Evolutionary conservation across 345 rosid genomes (phyloP), one percentile per base, ranked within the genome.

Genomic region (Eucalyptus cladocalyx): DNA sequence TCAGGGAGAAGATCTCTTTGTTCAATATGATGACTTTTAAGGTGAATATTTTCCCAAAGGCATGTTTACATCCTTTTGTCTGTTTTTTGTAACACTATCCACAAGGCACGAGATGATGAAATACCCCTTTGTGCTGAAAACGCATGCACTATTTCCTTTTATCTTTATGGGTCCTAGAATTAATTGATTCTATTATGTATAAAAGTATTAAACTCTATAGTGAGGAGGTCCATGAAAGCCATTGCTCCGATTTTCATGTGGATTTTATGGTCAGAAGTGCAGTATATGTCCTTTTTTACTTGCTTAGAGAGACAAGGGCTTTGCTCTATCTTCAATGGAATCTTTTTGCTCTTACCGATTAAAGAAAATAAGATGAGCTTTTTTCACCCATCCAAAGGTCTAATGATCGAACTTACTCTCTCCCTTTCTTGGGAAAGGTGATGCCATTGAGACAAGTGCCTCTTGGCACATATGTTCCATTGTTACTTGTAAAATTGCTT

Each of bases 11-110:
- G 88, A 95, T 95, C 49, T 95, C 98, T 24, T 91, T 95, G 43
- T 95, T 96, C 93, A 94, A 95, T 83, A 92, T 96, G 97, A 93
- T 91, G 97, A 95, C 97, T 56, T 97, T 95, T 88, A 92, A 97
- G 98, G 99, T 97, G 90, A 91, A 34, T 72, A 62, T 67, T n/a
- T n/a, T n/a, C n/a, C n/a, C n/a, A n/a, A n/a, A n/a, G n/a, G n/a
- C n/a, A n/a, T n/a, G n/a, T n/a, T n/a, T n/a, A n/a, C n/a, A n/a
- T n/a, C n/a, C n/a, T n/a, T n/a, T n/a, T n/a, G n/a, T n/a, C n/a
- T n/a, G n/a, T n/a, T n/a, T n/a, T n/a, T 86, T 32, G 10, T 2
- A 32, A 23, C 80, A 32, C 40, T 4, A 32, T 67, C 40, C 80
- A 32, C 80, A 32, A 67, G 40, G 80, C 40, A 5, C 30, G 26